These are phyloP conservation scores for Fraxinus angustifolia DNA, from an alignment of 305 asterid species.

Conservation along the genomic window DNA sequence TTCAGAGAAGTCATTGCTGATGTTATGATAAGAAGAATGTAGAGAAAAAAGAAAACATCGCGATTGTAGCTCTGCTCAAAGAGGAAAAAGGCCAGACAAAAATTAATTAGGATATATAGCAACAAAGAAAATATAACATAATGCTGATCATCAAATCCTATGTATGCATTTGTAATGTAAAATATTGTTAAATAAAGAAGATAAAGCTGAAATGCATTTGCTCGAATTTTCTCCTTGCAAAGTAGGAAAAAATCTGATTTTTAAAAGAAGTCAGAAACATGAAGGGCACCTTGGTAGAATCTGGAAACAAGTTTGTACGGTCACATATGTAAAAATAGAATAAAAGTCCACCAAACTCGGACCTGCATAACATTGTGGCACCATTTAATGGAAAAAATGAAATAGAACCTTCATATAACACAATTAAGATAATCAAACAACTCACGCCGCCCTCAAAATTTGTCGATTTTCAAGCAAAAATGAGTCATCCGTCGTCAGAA, in stretches of 20 bases:
- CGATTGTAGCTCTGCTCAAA: slow-evolving; percentile 83
- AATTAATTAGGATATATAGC: neutral
- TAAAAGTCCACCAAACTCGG: slow-evolving; percentile 85
- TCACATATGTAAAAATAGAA: slow-evolving; percentile 82
- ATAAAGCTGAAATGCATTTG: neutral
- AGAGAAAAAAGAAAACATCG: slow-evolving; percentile 77
- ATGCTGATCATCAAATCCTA: neutral
- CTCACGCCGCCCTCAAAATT: slow-evolving; percentile 77
- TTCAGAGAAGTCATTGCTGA: slow-evolving; percentile 85
- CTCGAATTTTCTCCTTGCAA: neutral
- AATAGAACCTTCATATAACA: slow-evolving; percentile 14
- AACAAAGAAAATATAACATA: neutral
- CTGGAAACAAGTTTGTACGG: slow-evolving; percentile 77
- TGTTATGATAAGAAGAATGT: slow-evolving; percentile 73
- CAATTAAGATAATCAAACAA: slow-evolving; percentile 18
- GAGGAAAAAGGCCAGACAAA: slow-evolving; percentile 21
- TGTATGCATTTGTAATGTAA: neutral
- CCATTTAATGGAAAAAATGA: slow-evolving; percentile 14
- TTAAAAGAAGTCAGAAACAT: slow-evolving; percentile 18
- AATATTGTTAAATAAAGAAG: slow-evolving; percentile 1
- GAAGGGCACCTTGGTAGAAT: slow-evolving; percentile 70
- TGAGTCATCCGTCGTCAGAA: slow-evolving; percentile 70
- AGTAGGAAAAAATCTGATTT: neutral
- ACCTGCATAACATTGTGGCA: slow-evolving; percentile 47
- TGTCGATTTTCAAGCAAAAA: slow-evolving; percentile 82